Conservation (phyloP, 495 filamentous ascomycete genomes). For the Podospora didyma region DNA sequence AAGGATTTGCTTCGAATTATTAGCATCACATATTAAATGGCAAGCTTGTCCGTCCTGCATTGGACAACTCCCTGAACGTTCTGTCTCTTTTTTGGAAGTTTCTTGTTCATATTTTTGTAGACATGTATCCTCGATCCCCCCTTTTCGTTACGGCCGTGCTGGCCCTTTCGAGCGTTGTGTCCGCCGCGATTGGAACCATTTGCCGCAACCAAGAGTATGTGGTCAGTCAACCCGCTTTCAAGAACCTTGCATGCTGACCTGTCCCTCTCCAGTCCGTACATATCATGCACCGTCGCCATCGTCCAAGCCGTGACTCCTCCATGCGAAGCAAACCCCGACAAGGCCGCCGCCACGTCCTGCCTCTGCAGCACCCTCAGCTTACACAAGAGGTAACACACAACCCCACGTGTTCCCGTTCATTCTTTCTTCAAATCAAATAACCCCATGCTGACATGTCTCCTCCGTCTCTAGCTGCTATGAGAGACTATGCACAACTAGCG, state of each 20-base stretch:
- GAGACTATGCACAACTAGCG: background rate
- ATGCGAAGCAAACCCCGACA: background rate
- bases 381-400: background rate
- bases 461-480: background rate
- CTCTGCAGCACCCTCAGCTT: background rate
- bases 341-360: background rate
- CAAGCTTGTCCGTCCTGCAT: background rate
- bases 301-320: background rate
- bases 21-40: background rate
- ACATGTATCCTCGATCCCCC: background rate
- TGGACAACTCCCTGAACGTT: background rate
- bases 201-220: constrained; percentile 1
- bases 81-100: background rate
- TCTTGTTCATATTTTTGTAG: background rate
- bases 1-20: background rate
- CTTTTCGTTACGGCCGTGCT: background rate
- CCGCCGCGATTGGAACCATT: background rate
- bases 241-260: background rate
- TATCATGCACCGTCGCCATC: background rate
- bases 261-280: background rate
- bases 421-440: background rate
- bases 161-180: background rate
- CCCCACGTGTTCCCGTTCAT: background rate
- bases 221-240: background rate
- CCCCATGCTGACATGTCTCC: background rate